Evolutionary conservation across 495 filamentous ascomycete species (phyloP), one percentile per base, ranked within the genome.

Genomic region (Aspergillus bridgeri): DNA sequence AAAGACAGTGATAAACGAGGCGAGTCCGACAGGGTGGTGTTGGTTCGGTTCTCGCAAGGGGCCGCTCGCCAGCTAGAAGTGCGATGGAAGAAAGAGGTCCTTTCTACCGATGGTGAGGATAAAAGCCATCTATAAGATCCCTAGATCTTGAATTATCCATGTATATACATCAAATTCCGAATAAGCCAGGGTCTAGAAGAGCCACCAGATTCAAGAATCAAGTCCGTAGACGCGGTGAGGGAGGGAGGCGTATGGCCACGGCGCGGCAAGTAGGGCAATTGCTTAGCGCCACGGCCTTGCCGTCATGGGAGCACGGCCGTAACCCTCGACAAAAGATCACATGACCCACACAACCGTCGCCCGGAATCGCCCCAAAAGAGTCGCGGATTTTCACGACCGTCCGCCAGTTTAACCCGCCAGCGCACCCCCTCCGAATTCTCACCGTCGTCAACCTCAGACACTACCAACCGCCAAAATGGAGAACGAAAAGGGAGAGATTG

Each of bases 401-500:
- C 51, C 57, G 55, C 54, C 61, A 49, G 48, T 58, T 53, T 48
- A 65, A 59, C 54, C 59, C 60, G 57, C 55, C 65, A 64, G 63
- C 65, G 65, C 63, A 61, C 61, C 57, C 61, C 57, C 60, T 60
- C 51, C 64, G 57, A 51, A 51, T 64, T 63, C 67, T 70, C 71
- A 71, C 68, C 72, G 69, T 73, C 71, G 68, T 69, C 72, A 67
- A 70, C 69, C 67, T 71, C 69, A 74, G 59, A 73, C 72, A 76
- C 70, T 72, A 85, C 70, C 73, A 85, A 79, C 75, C 75, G 77
- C 72, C 74, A 86, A 80, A 72, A 95, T 95, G 91, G 91, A 96
- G 81, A 95, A 95, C 87, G 91, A 95, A 80, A 90, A 90, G 81
- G 93, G 94, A 84, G 91, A 97, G 75, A 90, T 97, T 80, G 94